These are phyloP conservation scores for Annulohypoxylon bovei DNA, from an alignment of 495 filamentous ascomycete genomes.

Conservation along the genomic window DNA sequence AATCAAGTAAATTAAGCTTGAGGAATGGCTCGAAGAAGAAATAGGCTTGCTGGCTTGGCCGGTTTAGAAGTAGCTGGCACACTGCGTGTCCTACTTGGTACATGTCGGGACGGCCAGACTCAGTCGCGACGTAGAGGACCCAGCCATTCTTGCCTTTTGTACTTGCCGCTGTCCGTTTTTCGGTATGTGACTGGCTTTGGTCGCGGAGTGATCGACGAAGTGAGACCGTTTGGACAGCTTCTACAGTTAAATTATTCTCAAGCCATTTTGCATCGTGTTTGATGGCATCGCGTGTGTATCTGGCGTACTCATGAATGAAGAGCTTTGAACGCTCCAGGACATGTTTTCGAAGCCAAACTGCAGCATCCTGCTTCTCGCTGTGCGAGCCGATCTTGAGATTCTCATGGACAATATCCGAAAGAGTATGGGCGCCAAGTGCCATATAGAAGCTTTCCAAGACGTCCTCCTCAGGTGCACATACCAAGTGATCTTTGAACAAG, in stretches of 20 bases:
- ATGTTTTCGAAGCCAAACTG: constrained; percentile 72
- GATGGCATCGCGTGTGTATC: constrained; percentile 70
- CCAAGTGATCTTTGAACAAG: constrained; percentile 80
- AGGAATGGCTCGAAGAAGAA: constrained; percentile 89
- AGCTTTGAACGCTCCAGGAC: constrained; percentile 87
- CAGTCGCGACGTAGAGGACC: constrained; percentile 62
- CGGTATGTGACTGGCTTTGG: constrained; percentile 69
- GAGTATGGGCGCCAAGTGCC: constrained; percentile 65
- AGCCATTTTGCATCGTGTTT: constrained; percentile 89
- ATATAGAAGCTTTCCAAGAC: constrained; percentile 83
- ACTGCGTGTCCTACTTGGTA: constrained; percentile 91
- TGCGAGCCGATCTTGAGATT: constrained; percentile 65
- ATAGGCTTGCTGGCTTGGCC: constrained; percentile 86
- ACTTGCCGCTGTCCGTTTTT: constrained; percentile 73
- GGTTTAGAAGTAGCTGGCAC: constrained; percentile 77
- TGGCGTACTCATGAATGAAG: constrained; percentile 78
- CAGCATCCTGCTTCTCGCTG: constrained; percentile 57
- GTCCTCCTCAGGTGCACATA: constrained; percentile 90
- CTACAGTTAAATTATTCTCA: constrained; percentile 83
- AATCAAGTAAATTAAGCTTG: constrained; percentile 74
- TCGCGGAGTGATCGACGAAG: constrained; percentile 77
- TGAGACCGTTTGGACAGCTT: constrained; percentile 76
- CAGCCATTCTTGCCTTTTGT: constrained; percentile 43
- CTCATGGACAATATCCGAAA: constrained; percentile 69
- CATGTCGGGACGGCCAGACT: constrained; percentile 69